Conservation (phyloP, 495 filamentous ascomycete genomes). For the Copromyces sp. region DNA sequence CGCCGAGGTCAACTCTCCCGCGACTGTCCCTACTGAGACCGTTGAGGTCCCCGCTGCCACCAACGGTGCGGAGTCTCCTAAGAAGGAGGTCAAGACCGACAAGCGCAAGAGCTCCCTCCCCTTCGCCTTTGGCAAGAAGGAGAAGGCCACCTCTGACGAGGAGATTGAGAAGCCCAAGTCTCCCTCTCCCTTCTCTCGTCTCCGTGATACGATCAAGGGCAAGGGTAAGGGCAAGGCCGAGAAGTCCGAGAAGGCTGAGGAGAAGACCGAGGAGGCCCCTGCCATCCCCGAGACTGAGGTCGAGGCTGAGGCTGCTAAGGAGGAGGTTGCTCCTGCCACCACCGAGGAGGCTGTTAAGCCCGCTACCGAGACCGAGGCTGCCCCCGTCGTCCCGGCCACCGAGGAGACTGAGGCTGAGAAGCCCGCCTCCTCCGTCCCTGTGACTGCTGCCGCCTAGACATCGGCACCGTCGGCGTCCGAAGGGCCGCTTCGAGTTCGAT, state of each 20-base stretch:
- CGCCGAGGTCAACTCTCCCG: conserved; percentile 34
- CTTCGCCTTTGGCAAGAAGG: conserved; percentile 46
- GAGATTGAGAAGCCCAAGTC: conserved; percentile 43
- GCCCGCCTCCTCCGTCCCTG: conserved; percentile 30
- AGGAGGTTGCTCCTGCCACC: conserved; percentile 16
- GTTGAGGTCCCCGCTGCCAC: conserved; percentile 33
- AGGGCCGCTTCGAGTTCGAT: conserved; percentile 6
- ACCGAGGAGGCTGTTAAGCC: conserved; percentile 35
- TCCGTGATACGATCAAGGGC: conserved; percentile 43
- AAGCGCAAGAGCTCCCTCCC: conserved; percentile 49
- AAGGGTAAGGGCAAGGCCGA: conserved; percentile 34
- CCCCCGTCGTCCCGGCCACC: conserved; percentile 19
- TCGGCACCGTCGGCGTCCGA: conserved; percentile 10
- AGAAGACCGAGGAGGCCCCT: conserved; percentile 31
- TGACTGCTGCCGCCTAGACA: conserved; percentile 39
- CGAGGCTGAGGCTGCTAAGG: conserved; percentile 43
- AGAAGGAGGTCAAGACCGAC: conserved; percentile 42
- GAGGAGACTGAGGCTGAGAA: conserved; percentile 30
- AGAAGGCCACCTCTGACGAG: conserved; percentile 39
- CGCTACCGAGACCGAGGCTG: conserved; percentile 32
- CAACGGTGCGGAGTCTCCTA: conserved; percentile 36
- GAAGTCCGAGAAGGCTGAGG: conserved; percentile 40
- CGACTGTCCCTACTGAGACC: conserved; percentile 32
- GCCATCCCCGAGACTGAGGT: conserved; percentile 23
- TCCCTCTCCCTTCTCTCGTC: conserved; percentile 45